Conservation (phyloP, 805 yeast genomes). For the Diddensiella santjacobensis region DNA sequence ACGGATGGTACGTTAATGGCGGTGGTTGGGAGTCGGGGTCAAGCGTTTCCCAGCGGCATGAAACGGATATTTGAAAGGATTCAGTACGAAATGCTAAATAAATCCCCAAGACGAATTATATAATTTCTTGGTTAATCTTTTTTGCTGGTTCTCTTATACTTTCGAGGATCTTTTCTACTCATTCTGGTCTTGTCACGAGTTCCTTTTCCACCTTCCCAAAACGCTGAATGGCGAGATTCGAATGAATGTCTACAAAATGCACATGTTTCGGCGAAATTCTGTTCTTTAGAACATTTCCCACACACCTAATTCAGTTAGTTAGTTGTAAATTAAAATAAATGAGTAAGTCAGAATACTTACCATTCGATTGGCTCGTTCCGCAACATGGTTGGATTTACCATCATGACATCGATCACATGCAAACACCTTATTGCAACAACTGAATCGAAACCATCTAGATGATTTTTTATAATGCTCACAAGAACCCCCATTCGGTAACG, state of each 20-base stretch:
- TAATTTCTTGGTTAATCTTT: background rate
- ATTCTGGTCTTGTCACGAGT: conserved; percentile 38
- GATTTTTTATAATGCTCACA: conserved; percentile 41
- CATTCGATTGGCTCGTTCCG: conserved; percentile 39
- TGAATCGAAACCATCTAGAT: conserved; percentile 41
- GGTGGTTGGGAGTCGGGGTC: too few species aligned
- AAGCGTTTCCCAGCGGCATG: too few species aligned
- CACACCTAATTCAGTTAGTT: conserved; percentile 27
- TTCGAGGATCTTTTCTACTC: conserved; percentile 42
- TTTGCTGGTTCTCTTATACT: conserved; percentile 29
- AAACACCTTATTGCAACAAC: conserved; percentile 40
- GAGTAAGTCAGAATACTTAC: background rate
- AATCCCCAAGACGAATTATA: background rate
- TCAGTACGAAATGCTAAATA: too few species aligned
- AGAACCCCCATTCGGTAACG: conserved; percentile 38
- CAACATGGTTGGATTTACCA: conserved; percentile 33
- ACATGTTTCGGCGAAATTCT: conserved; percentile 36
- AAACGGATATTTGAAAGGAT: too few species aligned
- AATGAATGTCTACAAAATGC: conserved; percentile 37
- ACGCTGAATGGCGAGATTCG: conserved; percentile 33
- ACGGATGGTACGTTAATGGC: too few species aligned
- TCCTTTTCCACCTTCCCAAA: conserved; percentile 46
- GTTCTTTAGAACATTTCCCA: conserved; percentile 41
- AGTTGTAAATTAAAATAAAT: background rate
- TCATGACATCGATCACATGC: conserved; percentile 44